A percentile compares a stretch with the other conserved stretches of the same genome.
These are phyloP conservation scores for Poronia punctata DNA, from an alignment of 495 filamentous ascomycete species.

Conservation along the genomic window DNA sequence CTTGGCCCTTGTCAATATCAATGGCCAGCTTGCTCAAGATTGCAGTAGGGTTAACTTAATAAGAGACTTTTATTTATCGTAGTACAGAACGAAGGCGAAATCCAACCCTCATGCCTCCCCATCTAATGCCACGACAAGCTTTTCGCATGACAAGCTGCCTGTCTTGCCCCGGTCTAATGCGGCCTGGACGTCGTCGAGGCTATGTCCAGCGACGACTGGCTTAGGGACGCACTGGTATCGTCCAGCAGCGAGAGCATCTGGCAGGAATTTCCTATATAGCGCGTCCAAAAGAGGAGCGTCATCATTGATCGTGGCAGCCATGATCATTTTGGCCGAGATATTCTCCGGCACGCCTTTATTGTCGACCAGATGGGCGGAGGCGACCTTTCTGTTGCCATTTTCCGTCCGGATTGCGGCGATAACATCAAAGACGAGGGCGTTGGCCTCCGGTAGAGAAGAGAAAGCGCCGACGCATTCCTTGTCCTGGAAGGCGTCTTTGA, in stretches of 20 bases:
- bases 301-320: conserved; percentile 13
- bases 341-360: conserved; percentile 15
- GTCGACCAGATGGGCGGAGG: conserved; percentile 14
- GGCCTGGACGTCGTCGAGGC: conserved; percentile 17
- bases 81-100: too few relatives aligned
- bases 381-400: conserved; percentile 21
- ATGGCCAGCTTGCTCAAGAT: too few relatives aligned
- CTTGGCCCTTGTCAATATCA: too few relatives aligned
- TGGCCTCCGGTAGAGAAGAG: conserved; percentile 5
- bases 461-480: conserved; percentile 14
- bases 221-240: conserved; percentile 15
- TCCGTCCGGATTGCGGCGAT: conserved; percentile 6
- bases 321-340: conserved; percentile 20
- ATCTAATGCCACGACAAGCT: too few relatives aligned
- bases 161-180: conserved; percentile 15
- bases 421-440: conserved; percentile 13
- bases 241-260: conserved; percentile 13
- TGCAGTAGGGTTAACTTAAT: too few relatives aligned
- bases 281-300: conserved; percentile 17
- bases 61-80: too few relatives aligned
- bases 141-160: conserved; percentile 14
- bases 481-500: conserved; percentile 25
- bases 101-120: too few relatives aligned
- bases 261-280: conserved; percentile 16
- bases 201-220: conserved; percentile 16